Conservation (phyloP, 768 basidiomycete species). For the Steccherinum ochraceum region DNA sequence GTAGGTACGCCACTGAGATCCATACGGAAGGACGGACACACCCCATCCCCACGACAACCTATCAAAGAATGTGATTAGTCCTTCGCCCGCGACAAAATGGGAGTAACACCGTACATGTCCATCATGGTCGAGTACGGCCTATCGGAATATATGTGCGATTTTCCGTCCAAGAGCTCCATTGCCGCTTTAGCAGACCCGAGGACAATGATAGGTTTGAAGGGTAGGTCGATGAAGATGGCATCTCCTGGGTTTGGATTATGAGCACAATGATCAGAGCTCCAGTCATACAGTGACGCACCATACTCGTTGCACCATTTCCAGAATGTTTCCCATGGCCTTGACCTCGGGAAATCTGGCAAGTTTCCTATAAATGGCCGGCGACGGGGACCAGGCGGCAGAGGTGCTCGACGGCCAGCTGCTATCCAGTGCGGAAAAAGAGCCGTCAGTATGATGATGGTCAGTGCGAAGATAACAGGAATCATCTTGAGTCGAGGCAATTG, state of each 20-base stretch:
- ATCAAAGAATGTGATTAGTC: neutral
- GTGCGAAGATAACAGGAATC: too few relatives aligned
- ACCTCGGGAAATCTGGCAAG: neutral
- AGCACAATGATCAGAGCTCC: too few relatives aligned
- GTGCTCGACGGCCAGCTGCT: too few relatives aligned
- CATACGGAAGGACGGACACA: neutral
- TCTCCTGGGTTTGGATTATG: too few relatives aligned
- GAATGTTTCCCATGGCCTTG: neutral
- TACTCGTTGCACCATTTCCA: neutral
- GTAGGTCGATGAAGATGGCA: neutral
- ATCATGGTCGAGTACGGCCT: neutral
- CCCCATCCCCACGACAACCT: neutral
- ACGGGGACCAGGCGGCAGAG: constrained; percentile 1
- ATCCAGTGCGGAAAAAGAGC: too few relatives aligned
- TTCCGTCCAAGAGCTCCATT: neutral
- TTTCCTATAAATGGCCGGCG: neutral
- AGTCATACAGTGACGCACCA: too few relatives aligned
- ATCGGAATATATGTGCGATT: neutral
- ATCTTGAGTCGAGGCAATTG: too few relatives aligned
- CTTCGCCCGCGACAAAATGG: constrained; percentile 9
- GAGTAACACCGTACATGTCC: neutral
- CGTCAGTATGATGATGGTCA: too few relatives aligned
- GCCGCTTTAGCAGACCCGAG: neutral
- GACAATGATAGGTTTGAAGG: neutral
- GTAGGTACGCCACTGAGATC: neutral